Base-by-base conservation (phyloP, 129 eudicot genomes). In the Gnaphalium uliginosum region DNA sequence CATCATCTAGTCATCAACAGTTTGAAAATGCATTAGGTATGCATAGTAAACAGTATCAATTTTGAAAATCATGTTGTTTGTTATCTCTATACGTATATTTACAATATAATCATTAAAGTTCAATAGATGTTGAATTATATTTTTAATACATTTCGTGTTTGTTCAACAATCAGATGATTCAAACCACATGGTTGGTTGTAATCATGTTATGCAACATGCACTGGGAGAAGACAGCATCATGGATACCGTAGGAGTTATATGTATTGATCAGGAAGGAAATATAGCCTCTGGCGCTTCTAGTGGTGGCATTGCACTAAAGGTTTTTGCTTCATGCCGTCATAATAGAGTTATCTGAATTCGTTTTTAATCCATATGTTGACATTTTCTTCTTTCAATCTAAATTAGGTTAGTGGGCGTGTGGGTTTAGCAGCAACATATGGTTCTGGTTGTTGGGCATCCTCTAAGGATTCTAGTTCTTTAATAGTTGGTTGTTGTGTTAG, bases 281-380 rank as follows among this genome's bases (percentile, higher is more conserved):
- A 78, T 95, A 54, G 97, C 95, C 32, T 84, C 96, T 65, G 97
- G 99, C 66, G 92, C 97, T 37, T 95, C 99, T 65, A 95, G 99
- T 76, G 99, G 99, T 76, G 99, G 99, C 67, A 89, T 91, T 60
- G 99, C 99, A 66, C 76, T 95, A 79, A 95, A 95, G 97, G 99
- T 95, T 9, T 37, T 39, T 48, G 11, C 15, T 13, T 2, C 32
- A 29, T 11, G 51, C 15, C 17, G 11, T 43, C 15, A 43, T 13
- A 11, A 43, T 11, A 43, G 11, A 43, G 51, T 56, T 76, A 14
- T 39, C 37, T 19, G 37, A 19, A 1, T 30, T 9, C 25, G 37
- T 29, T 53, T n/a, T 5, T 14, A 4, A 50, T 62, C 22, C 4
- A 62, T 53, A 13, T 37, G 35, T 19, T 79, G 23, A 25, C 6